Evolutionary conservation across 1,284 basidiomycete genomes (phyloP).

Genomic region (Malassezia globosa): DNA sequence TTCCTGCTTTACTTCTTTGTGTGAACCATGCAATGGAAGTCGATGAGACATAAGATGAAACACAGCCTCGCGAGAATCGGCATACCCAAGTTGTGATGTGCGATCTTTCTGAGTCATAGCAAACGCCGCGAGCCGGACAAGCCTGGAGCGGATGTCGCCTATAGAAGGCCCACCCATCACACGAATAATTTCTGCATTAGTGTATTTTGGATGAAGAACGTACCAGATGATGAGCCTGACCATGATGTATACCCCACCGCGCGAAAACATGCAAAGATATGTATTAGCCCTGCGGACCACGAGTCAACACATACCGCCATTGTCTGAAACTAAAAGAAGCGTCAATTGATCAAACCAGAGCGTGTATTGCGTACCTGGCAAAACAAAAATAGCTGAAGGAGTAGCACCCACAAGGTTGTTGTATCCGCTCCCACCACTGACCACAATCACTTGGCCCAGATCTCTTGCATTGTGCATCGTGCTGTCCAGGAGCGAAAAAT

Average conservation of each 20-base stretch:
- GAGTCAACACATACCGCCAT: conserved; percentile 51
- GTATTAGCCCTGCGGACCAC: not conserved
- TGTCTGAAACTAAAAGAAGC: conserved; percentile 59
- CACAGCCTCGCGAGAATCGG: conserved; percentile 52
- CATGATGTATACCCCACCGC: not conserved
- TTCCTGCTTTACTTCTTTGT: conserved; percentile 68
- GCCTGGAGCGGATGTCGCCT: conserved; percentile 58
- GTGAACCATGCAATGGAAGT: conserved; percentile 58
- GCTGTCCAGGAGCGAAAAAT: too few species aligned
- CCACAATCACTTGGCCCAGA: conserved; percentile 43
- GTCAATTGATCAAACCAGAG: not conserved
- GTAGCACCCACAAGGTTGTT: conserved; percentile 52
- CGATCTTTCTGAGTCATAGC: conserved; percentile 47
- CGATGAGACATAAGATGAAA: conserved; percentile 68
- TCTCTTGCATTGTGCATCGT: not conserved
- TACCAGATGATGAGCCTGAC: conserved; percentile 14
- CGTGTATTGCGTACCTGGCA: conserved; percentile 25
- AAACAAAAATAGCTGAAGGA: conserved; percentile 48
- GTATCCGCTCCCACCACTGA: conserved; percentile 52
- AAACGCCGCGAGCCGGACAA: conserved; percentile 66
- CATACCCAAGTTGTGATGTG: conserved; percentile 52
- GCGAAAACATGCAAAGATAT: too few species aligned
- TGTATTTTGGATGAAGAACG: not conserved
- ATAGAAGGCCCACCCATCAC: conserved; percentile 39
- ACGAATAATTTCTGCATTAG: conserved; percentile 28